These are phyloP conservation scores for Triglochin maritima DNA, from an alignment of 106 monocot genomes.

Conservation along the genomic window DNA sequence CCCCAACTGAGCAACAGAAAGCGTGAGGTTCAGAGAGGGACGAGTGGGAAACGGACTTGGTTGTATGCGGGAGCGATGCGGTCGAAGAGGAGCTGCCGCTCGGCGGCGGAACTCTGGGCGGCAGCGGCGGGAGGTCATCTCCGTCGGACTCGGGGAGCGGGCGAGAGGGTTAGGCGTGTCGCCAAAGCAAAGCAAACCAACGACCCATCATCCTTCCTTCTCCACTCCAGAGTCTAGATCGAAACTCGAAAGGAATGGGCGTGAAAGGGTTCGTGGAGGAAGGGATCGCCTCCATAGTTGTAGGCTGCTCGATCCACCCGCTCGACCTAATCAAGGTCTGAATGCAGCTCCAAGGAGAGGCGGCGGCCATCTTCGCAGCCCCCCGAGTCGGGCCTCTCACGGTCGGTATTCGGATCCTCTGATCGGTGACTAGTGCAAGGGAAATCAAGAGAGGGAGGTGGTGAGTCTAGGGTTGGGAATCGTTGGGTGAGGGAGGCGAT, in stretches of 20 bases:
- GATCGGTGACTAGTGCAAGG: constrained; percentile 2
- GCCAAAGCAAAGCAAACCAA: neutral
- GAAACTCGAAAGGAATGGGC: neutral
- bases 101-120: constrained; percentile 21
- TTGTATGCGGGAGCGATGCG: constrained; percentile 93
- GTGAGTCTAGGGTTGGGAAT: too few species aligned
- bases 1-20: neutral
- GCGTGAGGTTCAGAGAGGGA: neutral
- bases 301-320: constrained; percentile 70
- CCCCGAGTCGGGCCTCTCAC: constrained; percentile 32
- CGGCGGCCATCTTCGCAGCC: constrained; percentile 5
- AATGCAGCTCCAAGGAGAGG: constrained; percentile 64
- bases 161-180: neutral
- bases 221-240: neutral
- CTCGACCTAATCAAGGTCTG: constrained; percentile 75
- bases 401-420: constrained; percentile 48
- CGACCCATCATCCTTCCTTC: neutral
- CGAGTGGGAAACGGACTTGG: constrained; percentile 18
- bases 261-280: constrained; percentile 68
- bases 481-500: too few species aligned
- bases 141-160: neutral
- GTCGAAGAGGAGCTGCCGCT: constrained; percentile 66
- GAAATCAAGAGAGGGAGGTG: too few species aligned
- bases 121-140: neutral
- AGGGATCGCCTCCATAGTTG: constrained; percentile 62